Base-by-base conservation (phyloP, 1,139 yeast genomes). In the Scheffersomyces cryptocercus region DNA sequence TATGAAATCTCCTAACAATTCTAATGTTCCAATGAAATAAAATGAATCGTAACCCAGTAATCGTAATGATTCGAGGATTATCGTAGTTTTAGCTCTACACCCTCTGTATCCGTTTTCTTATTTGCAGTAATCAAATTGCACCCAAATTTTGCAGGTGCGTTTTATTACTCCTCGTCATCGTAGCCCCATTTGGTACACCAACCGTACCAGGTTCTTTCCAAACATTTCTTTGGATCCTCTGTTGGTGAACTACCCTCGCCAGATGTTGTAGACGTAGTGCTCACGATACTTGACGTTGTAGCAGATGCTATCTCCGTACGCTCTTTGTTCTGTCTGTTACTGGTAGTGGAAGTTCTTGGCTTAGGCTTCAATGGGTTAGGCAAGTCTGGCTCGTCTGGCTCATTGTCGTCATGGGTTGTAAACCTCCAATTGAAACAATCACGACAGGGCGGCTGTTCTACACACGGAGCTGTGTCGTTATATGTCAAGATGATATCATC, bases 401-500 rank as follows among this genome's bases (percentile, higher is more conserved):
- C 73, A 29, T 59, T 55, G 45, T 73, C 76, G 49, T 73, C 77
- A 44, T 75, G 83, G 29, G 79, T 76, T 2, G 85, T 81, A 64
- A 80, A 93, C 39, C 85, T 77, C 99, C 99, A 93, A 61, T 88
- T 87, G 66, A 80, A 88, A 62, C 99, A 93, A 60, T 93, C 99
- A 38, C 82, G 73, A 57, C 95, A 87, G 1, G 93, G 90, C 1
- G 91, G 86, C 28, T 89, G 88, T 16, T 77, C 79, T 15, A 68
- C 74, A 60, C 98, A 91, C 38, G 67, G 62, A 0, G 99, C 93
- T 0, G 96, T 87, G 31, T 75, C 79, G 53, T 91, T 90, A 62
- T 91, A 90, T 10, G 69, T 77, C 55, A 76, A 61, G 16, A 93
- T 71, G 6, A 95, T 80, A 29, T 87, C 87, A 61, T 89, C 97